A percentile compares a stretch with the other conserved stretches of the same genome.
phyloP scores from a whole-genome alignment of 2,329 filamentous ascomycete species.

The Dryadomyces quercivorus region DNA sequence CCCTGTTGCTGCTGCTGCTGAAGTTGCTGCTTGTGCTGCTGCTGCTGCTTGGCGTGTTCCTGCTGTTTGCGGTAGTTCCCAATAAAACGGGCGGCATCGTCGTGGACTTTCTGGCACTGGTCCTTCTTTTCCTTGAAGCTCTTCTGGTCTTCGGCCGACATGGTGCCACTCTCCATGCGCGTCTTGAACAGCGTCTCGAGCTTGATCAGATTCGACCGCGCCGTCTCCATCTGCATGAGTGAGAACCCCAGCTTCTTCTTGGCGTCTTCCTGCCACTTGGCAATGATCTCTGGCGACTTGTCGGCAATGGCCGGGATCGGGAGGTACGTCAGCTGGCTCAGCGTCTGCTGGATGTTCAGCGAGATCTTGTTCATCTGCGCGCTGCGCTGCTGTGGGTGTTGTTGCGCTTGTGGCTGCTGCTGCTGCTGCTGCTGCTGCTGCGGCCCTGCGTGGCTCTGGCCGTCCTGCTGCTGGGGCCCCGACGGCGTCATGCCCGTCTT shows the following conservation, averaged over 20 bases:
- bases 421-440: constrained; percentile 2
- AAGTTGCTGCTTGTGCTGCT: constrained; percentile 12
- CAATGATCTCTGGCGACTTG: constrained; percentile 28
- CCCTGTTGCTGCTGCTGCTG: constrained; percentile 7
- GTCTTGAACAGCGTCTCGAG: constrained; percentile 32
- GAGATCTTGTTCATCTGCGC: constrained; percentile 17
- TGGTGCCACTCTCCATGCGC: constrained; percentile 27
- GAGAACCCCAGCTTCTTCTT: constrained; percentile 35
- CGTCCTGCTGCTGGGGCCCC: constrained; percentile 11
- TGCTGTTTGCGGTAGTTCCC: constrained; percentile 35
- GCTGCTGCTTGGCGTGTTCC: constrained; percentile 13
- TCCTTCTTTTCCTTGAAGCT: constrained; percentile 31
- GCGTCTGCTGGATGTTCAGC: constrained; percentile 31
- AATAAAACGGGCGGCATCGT: constrained; percentile 35
- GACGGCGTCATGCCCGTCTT: constrained; percentile 9
- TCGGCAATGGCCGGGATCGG: constrained; percentile 29
- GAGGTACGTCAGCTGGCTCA: constrained; percentile 34
- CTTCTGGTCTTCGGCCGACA: constrained; percentile 35
- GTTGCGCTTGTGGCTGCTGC: constrained; percentile 1
- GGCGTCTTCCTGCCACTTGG: constrained; percentile 35
- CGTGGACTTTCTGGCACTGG: constrained; percentile 29
- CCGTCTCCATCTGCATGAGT: constrained; percentile 36
- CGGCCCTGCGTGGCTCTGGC: not conserved
- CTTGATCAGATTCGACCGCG: constrained; percentile 25
- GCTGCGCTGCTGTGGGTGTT: constrained; percentile 6